These are phyloP conservation scores for Tranzscheliella williamsii DNA, from an alignment of 1,284 basidiomycete genomes.

Conservation along the genomic window DNA sequence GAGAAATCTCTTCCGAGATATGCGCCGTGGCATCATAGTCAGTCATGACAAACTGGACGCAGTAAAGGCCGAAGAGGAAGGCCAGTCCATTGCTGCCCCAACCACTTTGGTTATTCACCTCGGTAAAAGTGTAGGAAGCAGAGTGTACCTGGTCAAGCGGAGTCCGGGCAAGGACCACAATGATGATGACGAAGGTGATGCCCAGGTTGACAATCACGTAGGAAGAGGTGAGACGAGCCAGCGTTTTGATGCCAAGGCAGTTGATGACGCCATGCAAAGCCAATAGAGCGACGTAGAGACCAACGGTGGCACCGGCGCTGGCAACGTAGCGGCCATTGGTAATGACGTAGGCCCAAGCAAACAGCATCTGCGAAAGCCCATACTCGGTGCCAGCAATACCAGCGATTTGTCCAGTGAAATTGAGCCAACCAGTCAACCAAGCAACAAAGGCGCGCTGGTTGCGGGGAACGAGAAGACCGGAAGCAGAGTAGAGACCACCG, in stretches of 20 bases:
- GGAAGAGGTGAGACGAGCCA: slow-evolving; percentile 75
- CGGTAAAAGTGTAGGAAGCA: slow-evolving; percentile 71
- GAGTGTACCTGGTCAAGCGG: slow-evolving; percentile 78
- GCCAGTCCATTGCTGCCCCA: slow-evolving; percentile 79
- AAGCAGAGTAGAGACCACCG: slow-evolving; percentile 71
- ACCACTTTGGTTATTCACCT: slow-evolving; percentile 72
- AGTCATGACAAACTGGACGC: slow-evolving; percentile 72
- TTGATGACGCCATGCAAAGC: slow-evolving; percentile 66
- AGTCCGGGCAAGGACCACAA: slow-evolving; percentile 74
- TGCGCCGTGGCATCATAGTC: slow-evolving; percentile 71
- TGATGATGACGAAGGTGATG: slow-evolving; percentile 68
- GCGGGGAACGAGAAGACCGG: slow-evolving; percentile 54
- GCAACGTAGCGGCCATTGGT: slow-evolving; percentile 45
- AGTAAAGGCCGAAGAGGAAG: slow-evolving; percentile 83
- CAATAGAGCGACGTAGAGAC: slow-evolving; percentile 53
- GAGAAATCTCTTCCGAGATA: slow-evolving; percentile 87
- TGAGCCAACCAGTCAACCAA: slow-evolving; percentile 72
- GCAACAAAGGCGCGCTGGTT: slow-evolving; percentile 65
- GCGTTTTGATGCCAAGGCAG: slow-evolving; percentile 76
- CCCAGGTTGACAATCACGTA: slow-evolving; percentile 89
- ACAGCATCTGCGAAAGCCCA: slow-evolving; percentile 85
- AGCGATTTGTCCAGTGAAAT: slow-evolving; percentile 82
- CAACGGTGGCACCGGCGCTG: slow-evolving; percentile 46
- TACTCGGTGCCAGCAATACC: slow-evolving; percentile 85
- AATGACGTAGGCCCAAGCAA: slow-evolving; percentile 67